phyloP scores from a whole-genome alignment of 2,329 filamentous ascomycete species.

The Talaromyces sp. region DNA sequence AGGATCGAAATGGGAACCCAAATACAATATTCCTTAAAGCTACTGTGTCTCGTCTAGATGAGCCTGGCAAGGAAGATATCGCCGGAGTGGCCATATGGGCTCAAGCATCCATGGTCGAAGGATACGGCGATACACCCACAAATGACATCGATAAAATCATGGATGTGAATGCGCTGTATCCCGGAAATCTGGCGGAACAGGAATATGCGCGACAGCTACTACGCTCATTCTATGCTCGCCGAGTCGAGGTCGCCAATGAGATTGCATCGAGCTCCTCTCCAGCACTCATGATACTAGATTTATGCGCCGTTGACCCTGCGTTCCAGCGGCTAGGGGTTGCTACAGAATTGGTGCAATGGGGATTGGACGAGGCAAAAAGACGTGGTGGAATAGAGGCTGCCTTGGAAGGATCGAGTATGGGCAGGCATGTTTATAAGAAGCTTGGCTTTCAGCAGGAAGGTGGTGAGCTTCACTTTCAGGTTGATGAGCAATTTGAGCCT shows the following conservation, averaged over 20 bases:
- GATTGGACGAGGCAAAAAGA: not conserved
- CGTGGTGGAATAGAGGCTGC: not conserved
- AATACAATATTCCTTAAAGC: constrained; percentile 3
- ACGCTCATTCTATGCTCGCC: not conserved
- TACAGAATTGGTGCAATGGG: not conserved
- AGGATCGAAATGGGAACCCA: not conserved
- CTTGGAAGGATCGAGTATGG: not conserved
- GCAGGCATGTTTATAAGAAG: constrained; percentile 2
- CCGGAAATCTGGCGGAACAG: not conserved
- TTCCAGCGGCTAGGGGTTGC: constrained; percentile 1
- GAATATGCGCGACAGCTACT: not conserved
- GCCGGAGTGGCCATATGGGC: constrained; percentile 1
- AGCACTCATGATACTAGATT: not conserved
- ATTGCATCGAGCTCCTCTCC: not conserved
- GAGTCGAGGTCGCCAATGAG: not conserved
- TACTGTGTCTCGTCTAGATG: not conserved
- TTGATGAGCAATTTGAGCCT: not conserved
- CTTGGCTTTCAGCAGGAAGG: constrained; percentile 3
- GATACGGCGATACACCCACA: not conserved
- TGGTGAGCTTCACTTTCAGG: not conserved
- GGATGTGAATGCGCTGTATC: not conserved
- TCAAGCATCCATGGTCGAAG: not conserved
- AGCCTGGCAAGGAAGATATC: not conserved
- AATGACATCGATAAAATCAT: not conserved
- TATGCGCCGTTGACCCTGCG: not conserved